Evolutionary conservation across 192 early-diverging fungal species (phyloP).

Genomic region (Rhizophagus prolifer): DNA sequence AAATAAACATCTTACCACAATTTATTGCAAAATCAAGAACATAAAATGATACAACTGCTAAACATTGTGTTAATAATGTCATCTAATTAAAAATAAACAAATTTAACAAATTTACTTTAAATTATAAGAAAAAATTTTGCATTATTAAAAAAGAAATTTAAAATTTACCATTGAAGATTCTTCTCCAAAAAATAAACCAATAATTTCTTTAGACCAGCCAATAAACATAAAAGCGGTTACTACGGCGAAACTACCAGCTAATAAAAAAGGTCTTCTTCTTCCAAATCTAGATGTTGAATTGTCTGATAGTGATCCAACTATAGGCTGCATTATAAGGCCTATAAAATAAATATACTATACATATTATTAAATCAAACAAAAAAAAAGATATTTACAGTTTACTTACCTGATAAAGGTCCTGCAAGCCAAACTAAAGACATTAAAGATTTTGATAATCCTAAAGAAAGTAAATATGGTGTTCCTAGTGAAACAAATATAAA

Average conservation of each 20-base stretch:
- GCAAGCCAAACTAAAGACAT: conserved; percentile 95
- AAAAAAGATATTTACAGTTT: neutral
- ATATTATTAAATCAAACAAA: neutral
- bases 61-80: conserved; percentile 47
- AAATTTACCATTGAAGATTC: conserved; percentile 18
- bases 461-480: conserved; percentile 80
- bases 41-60: conserved; percentile 84
- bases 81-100: conserved; percentile 27
- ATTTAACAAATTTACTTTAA: conserved; percentile 3
- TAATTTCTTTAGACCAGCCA: conserved; percentile 79
- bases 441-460: conserved; percentile 78
- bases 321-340: conserved; percentile 76
- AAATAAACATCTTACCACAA: conserved; percentile 45
- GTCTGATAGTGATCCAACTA: conserved; percentile 86
- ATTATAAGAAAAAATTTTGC: neutral
- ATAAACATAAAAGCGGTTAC: conserved; percentile 65
- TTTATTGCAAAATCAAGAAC: conserved; percentile 94
- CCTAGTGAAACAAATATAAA: conserved; percentile 40
- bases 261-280: conserved; percentile 81
- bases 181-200: conserved; percentile 35
- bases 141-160: neutral
- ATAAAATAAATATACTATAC: neutral
- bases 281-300: conserved; percentile 69
- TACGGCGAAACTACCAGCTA: conserved; percentile 67
- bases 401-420: conserved; percentile 74